Evolutionary conservation across 768 basidiomycete genomes (phyloP).

Genomic region (Tephrocybe sp.): DNA sequence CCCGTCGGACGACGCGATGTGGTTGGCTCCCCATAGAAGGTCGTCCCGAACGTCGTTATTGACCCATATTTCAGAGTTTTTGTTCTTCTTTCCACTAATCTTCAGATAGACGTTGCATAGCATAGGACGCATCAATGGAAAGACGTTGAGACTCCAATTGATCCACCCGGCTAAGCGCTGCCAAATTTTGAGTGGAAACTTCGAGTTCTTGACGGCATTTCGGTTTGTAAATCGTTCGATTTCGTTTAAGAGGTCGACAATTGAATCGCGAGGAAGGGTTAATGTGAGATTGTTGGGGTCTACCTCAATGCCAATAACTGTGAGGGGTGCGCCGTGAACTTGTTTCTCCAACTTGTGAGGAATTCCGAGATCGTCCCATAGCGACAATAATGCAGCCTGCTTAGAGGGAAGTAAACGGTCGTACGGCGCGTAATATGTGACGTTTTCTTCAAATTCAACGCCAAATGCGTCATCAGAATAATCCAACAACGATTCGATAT

Average conservation of each 20-base stretch:
- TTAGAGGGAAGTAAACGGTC: no score
- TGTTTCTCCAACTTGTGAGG: constrained; percentile 41
- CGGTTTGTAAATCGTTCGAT: constrained; percentile 5
- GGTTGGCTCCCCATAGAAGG: not conserved
- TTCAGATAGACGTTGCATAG: constrained; percentile 26
- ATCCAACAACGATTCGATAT: no score
- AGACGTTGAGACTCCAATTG: constrained; percentile 40
- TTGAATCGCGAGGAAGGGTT: constrained; percentile 11
- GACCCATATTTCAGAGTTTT: not conserved
- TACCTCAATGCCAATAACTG: constrained; percentile 38
- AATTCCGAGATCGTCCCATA: constrained; percentile 22
- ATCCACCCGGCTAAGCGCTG: constrained; percentile 32
- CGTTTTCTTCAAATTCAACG: constrained; percentile 18
- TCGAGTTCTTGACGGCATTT: not conserved
- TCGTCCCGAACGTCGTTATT: not conserved
- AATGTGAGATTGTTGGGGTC: constrained; percentile 30
- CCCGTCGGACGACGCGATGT: not conserved
- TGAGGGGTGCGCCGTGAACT: constrained; percentile 25
- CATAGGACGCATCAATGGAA: not conserved
- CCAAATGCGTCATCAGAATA: constrained; percentile 33
- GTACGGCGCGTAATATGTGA: constrained; percentile 28
- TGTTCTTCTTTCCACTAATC: not conserved
- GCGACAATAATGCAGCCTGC: no score
- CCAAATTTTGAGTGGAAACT: constrained; percentile 11
- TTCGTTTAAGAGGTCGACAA: constrained; percentile 13